Evolutionary conservation across 2,329 filamentous ascomycete genomes (phyloP).

Genomic region (Alternaria brassicae): DNA sequence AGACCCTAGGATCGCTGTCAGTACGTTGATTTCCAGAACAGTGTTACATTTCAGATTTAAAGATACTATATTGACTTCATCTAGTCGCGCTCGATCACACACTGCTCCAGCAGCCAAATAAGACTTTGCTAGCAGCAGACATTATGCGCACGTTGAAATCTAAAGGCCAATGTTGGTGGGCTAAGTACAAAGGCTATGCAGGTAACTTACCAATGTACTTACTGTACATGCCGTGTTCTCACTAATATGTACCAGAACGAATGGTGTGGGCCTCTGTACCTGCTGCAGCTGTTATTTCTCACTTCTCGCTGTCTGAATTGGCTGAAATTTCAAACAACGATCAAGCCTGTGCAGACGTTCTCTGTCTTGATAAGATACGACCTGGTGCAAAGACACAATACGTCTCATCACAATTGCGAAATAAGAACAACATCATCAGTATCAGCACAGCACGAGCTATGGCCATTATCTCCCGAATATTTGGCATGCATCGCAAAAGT

Average conservation of each 20-base stretch:
- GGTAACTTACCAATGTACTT: too few relatives aligned
- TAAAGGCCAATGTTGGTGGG: neutral
- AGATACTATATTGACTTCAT: too few relatives aligned
- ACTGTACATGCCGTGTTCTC: too few relatives aligned
- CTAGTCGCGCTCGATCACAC: neutral
- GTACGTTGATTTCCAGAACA: neutral
- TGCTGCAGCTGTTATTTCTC: neutral
- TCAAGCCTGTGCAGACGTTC: neutral
- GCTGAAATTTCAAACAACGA: neutral
- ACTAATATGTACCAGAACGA: too few relatives aligned
- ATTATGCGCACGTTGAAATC: neutral
- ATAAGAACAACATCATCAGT: neutral
- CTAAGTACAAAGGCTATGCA: constrained; percentile 10
- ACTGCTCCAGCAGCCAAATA: neutral
- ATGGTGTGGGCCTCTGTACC: neutral
- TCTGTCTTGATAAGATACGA: neutral
- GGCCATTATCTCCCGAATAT: neutral
- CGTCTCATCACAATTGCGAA: neutral
- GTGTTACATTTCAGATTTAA: neutral
- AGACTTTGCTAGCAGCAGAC: neutral
- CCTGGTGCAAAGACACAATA: neutral
- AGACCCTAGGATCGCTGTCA: constrained; percentile 1
- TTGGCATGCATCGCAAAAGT: neutral
- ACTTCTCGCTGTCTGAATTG: neutral
- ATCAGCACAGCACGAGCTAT: neutral